Base-by-base conservation (phyloP, 108 stramenopile genomes). In the Conticribra weissflogii region DNA sequence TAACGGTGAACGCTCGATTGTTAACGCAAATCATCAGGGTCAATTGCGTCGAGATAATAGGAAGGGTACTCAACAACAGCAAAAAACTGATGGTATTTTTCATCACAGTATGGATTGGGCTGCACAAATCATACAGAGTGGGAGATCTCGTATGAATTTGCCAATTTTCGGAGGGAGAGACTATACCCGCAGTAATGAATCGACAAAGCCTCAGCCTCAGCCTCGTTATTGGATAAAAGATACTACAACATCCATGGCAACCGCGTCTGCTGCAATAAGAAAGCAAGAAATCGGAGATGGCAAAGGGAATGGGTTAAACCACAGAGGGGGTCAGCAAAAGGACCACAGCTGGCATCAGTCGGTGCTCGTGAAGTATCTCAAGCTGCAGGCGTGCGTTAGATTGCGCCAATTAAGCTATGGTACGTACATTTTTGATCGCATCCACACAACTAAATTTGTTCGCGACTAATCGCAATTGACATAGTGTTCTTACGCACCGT, bases 321-420 rank as follows among this genome's bases (percentile, higher is more conserved):
- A 21, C 8, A 28, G 29, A 49, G 8, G 31, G 47, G 12, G 49
- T 22, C 33, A 8, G 68, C 53, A 50, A 31, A 22, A 45, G 30
- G 7, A 21, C 21, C 51, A 54, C 63, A 25, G 17, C 46, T 59
- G 27, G 51, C 67, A 80, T 48, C 58, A 51, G 44, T 71, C 67
- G 41, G 54, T 80, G 7, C 9, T 80, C 1, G 51, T 72, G 0
- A 60, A 62, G 16, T 80, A 73, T 63, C 3, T 80, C 31, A 72
- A 72, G 36, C 57, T 80, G 31, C 79, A 73, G 36, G 60, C 71
- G 19, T 67, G 45, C 19, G 65, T 80, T 29, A 28, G 79, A 48
- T 58, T 80, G 61, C 47, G 79, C 19, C 79, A 80, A 67, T 58
- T 80, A 36, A 72, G 67, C 1, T 80, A 80, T 48, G 76, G 72